Evolutionary conservation across 2,329 filamentous ascomycete genomes (phyloP).

Genomic region (Periconia sp.): DNA sequence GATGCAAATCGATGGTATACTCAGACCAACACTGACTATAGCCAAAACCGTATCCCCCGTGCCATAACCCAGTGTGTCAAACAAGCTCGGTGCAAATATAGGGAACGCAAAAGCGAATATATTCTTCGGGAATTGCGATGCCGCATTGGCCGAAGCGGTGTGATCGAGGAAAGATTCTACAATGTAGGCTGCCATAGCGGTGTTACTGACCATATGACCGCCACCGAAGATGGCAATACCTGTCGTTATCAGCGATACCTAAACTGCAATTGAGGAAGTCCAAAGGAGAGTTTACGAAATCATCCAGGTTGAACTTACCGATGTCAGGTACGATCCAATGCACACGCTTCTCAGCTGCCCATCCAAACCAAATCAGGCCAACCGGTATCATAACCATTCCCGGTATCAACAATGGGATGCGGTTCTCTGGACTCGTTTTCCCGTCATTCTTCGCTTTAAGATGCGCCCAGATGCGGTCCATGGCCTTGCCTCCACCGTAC

Average conservation of each 20-base stretch:
- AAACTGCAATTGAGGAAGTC: no score
- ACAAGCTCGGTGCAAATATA: slow-evolving; percentile 38
- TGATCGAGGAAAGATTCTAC: slow-evolving; percentile 61
- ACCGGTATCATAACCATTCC: slow-evolving; percentile 25
- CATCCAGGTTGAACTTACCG: slow-evolving; percentile 29
- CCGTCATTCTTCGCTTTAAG: slow-evolving; percentile 14
- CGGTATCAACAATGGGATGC: slow-evolving; percentile 22
- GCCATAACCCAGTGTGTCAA: slow-evolving; percentile 35
- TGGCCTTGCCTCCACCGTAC: slow-evolving; percentile 44
- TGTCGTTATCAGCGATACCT: not conserved
- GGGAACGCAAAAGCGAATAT: slow-evolving; percentile 37
- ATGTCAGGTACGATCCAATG: slow-evolving; percentile 58
- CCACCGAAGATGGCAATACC: slow-evolving; percentile 47
- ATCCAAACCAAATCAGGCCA: slow-evolving; percentile 51
- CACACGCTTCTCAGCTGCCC: slow-evolving; percentile 53
- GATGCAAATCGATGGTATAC: slow-evolving; percentile 46
- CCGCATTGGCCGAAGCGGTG: slow-evolving; percentile 60
- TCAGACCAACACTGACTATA: slow-evolving; percentile 21
- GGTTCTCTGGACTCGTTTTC: slow-evolving; percentile 17
- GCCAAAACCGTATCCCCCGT: slow-evolving; percentile 33
- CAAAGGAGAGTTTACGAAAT: not conserved
- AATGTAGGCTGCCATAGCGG: slow-evolving; percentile 60
- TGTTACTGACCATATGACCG: slow-evolving; percentile 24
- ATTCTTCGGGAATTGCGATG: slow-evolving; percentile 37
- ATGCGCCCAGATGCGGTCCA: slow-evolving; percentile 48